Evolutionary conservation across 441 rosid genomes (phyloP), one percentile per base, ranked within the genome.

Genomic region (Gossypium trilobum): DNA sequence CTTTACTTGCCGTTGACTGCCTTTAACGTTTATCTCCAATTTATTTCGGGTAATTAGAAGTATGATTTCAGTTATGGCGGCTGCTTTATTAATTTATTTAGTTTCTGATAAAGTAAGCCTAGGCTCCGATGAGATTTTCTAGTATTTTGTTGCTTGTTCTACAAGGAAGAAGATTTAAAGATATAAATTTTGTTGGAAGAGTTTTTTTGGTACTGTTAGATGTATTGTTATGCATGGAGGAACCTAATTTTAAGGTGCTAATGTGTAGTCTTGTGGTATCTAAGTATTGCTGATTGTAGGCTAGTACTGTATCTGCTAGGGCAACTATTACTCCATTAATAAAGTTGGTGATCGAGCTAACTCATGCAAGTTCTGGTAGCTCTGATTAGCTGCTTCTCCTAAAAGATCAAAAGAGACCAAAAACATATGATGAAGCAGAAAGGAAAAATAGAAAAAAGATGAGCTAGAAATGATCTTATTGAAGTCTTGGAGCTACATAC

Each of bases 1-100:
- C n/a, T 72, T 14, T 58, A 54, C 16, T 58, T 39, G 46, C 69
- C 59, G 61, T 74, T 78, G 78, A 77, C 78, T 80, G 78, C 39
- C 14, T 76, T 61, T 68, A 60, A 42, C 63, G 25, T 80, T 73
- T 56, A 72, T 78, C 75, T 58, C 42, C 66, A 60, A 62, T 57
- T 44, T 68, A 27, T 74, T 80, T 23, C 68, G 55, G 64, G 78
- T 58, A 71, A 69, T 75, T 42, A 56, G 42, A 31, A 36, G 63
- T 58, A 33, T 68, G 70, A 61, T 65, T 72, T 55, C 54, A 1
- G 54, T 60, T 3, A 9, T 29, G 7, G 31, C 27, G 42, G 16
- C 3, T 20, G 77, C 22, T 73, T 70, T 22, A 23, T 42, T 19
- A 54, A 22, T 50, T 73, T 31, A 8, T 54, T 33, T 5, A 48